phyloP scores from a whole-genome alignment of 208 protist genomes.

The Trypanosoma melophagium region DNA sequence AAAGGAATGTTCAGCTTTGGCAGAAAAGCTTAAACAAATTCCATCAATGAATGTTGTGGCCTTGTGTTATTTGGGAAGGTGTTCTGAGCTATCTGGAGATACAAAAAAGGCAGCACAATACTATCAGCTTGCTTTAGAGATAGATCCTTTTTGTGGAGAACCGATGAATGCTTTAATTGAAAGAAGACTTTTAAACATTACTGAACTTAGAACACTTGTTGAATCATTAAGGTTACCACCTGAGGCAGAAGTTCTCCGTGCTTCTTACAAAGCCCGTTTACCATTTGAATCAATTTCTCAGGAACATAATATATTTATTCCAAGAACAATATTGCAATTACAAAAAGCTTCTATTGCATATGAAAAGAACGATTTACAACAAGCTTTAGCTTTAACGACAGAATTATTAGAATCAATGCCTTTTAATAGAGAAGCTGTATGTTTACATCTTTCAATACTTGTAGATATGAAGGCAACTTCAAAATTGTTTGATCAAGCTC shows the following conservation, averaged over 20 bases:
- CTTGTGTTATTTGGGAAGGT: slow-evolving; percentile 75
- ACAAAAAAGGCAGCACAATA: slow-evolving; percentile 48
- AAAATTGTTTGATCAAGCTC: slow-evolving; percentile 82
- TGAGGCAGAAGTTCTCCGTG: slow-evolving; percentile 40
- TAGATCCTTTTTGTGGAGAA: slow-evolving; percentile 73
- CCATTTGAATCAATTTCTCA: slow-evolving; percentile 20
- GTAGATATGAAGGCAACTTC: slow-evolving; percentile 80
- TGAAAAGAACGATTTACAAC: slow-evolving; percentile 69
- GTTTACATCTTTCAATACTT: slow-evolving; percentile 72
- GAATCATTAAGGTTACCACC: slow-evolving; percentile 60
- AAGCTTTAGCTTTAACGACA: slow-evolving; percentile 57
- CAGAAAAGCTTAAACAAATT: slow-evolving; percentile 29
- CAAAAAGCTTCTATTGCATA: slow-evolving; percentile 57
- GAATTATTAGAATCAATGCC: slow-evolving; percentile 59
- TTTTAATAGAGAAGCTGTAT: slow-evolving; percentile 65
- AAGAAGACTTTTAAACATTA: slow-evolving; percentile 48
- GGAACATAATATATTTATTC: slow-evolving; percentile 31
- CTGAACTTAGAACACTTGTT: slow-evolving; percentile 43
- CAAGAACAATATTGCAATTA: slow-evolving; percentile 43
- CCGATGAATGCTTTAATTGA: slow-evolving; percentile 71
- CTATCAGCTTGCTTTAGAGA: slow-evolving; percentile 65
- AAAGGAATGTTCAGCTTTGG: slow-evolving; percentile 48
- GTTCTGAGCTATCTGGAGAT: slow-evolving; percentile 66
- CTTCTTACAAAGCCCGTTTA: slow-evolving; percentile 28
- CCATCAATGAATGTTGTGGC: slow-evolving; percentile 40